Percentiles rank a stretch among this genome's conserved stretches.
These are phyloP conservation scores for Linnemannia elongata DNA, from an alignment of 192 early-diverging fungal genomes.

Conservation along the genomic window DNA sequence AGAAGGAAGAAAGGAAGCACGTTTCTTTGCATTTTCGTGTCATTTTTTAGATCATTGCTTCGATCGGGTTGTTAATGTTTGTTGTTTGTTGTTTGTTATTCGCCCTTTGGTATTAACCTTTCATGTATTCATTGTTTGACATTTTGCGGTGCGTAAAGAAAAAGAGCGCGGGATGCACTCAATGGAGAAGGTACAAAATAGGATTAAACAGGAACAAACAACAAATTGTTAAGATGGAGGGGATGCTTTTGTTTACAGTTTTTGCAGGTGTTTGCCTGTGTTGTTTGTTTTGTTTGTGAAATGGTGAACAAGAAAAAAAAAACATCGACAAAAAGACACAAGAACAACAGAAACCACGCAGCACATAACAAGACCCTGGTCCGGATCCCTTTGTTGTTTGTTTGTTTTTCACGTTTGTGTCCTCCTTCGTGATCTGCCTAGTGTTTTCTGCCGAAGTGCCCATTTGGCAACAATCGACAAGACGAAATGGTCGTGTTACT, in stretches of 20 bases:
- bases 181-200: no score
- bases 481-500: no score
- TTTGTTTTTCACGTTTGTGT: neutral
- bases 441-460: neutral
- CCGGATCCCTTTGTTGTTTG: neutral
- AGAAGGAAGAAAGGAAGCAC: neutral
- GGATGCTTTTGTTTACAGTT: slow-evolving; percentile 2
- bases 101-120: neutral
- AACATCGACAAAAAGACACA: no score
- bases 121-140: neutral
- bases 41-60: neutral
- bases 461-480: neutral
- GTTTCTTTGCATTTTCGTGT: neutral
- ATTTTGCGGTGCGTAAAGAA: neutral
- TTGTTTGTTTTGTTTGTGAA: neutral
- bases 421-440: no score
- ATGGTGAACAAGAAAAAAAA: no score
- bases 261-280: neutral
- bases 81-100: neutral
- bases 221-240: neutral
- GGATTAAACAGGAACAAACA: no score
- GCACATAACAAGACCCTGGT: neutral
- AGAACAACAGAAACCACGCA: neutral
- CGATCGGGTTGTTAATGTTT: neutral
- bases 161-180: neutral